These are phyloP conservation scores for Davidsoniella virescens DNA, from an alignment of 2,329 filamentous ascomycete species.

Conservation along the genomic window DNA sequence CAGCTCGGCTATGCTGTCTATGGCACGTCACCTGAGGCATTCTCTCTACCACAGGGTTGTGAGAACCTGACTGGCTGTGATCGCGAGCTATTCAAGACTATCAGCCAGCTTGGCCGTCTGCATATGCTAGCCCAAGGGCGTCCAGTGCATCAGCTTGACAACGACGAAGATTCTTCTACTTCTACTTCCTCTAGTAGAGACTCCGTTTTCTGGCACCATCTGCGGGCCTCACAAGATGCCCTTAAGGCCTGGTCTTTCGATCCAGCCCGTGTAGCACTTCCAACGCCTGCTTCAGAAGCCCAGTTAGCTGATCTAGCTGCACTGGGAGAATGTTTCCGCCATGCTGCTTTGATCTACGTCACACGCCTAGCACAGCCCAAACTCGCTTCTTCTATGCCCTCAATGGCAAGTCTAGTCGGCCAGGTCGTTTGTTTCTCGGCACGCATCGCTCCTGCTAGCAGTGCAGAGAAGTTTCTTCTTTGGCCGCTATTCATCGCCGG, in stretches of 20 bases:
- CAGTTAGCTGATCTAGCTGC: constrained; percentile 62
- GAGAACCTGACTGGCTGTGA: constrained; percentile 86
- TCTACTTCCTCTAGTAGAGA: no score
- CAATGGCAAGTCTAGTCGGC: constrained; percentile 31
- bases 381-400: constrained; percentile 57
- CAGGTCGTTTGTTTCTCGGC: constrained; percentile 61
- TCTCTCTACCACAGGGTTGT: constrained; percentile 40
- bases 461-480: constrained; percentile 72
- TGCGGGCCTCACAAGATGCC: constrained; percentile 60
- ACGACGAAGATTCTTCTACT: neutral
- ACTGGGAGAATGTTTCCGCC: constrained; percentile 80
- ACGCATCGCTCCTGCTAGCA: constrained; percentile 54
- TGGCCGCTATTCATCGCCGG: constrained; percentile 82
- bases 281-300: constrained; percentile 33
- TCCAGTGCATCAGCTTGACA: constrained; percentile 25
- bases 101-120: constrained; percentile 66
- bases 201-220: constrained; percentile 59
- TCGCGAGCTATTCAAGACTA: constrained; percentile 68
- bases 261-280: constrained; percentile 34
- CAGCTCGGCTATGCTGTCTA: constrained; percentile 35
- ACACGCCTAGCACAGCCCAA: constrained; percentile 70
- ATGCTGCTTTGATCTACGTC: constrained; percentile 75
- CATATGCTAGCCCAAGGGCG: constrained; percentile 67
- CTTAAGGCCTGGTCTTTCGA: constrained; percentile 74
- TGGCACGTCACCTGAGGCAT: constrained; percentile 31